Base-by-base conservation (phyloP, 495 filamentous ascomycete species). In the Mytilinidion resinicola region DNA sequence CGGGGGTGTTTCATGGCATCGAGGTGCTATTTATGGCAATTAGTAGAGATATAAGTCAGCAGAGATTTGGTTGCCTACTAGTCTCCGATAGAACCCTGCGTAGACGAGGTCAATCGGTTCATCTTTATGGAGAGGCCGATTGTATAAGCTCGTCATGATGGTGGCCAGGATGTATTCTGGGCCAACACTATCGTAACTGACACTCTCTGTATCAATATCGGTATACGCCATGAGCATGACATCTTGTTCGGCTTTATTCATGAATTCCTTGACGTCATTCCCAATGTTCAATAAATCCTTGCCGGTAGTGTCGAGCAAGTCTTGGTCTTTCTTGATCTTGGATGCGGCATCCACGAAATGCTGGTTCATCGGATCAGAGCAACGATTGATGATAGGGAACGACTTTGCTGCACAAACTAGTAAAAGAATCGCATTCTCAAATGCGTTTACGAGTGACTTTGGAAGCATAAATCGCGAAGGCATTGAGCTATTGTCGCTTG, bases 381-480 rank as follows among this genome's bases (percentile, higher is more conserved):
- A 30, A 30, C 25, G 25, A 30, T 30, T 30, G 25, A 30, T 30
- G 25, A 30, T 30, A 30, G 25, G 25, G 6, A 30, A 30, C 25
- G 25, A 30, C 25, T 30, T 30, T 30, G 25, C 25, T 3, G 25
- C 25, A 30, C 25, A 30, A 30, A 30, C 25, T 30, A 30, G 25
- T 30, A 30, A 30, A 30, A 30, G 25, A 30, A 30, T 6, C 25
- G 43, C 43, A 47, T 11, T 47, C 6, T 47, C 43, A 6, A 47
- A 47, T 2, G 43, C 43, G 43, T 47, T 47, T 1, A 47, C 7
- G 10, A 47, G 43, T 12, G 43, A 47, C n/a, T 47, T 47, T 2
- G 43, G 43, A 14, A 47, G 43, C 43, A 47, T 47, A 25, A 47
- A 47, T 17, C n/a, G 43, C n/a, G 43, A 47, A 47, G 43, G 43